phyloP scores from a whole-genome alignment of 305 asterid genomes.

The Fraxinus baroniana region DNA sequence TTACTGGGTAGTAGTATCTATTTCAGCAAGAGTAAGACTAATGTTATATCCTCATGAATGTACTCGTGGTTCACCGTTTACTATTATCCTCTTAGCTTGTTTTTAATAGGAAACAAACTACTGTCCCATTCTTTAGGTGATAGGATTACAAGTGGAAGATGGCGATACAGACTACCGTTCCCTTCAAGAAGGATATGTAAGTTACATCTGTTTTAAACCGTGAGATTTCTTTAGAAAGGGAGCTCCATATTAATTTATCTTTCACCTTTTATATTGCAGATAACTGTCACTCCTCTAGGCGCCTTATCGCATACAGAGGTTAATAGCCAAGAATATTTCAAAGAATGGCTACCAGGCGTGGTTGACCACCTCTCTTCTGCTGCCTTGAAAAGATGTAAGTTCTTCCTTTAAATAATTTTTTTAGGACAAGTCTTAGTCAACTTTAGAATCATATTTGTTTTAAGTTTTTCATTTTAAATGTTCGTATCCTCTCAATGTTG shows the following conservation, averaged over 20 bases:
- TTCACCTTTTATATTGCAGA: slow-evolving; percentile 43
- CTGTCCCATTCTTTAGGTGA: slow-evolving; percentile 37
- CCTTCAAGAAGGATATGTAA: slow-evolving; percentile 80
- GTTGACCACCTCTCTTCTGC: slow-evolving; percentile 37
- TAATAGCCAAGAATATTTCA: slow-evolving; percentile 48
- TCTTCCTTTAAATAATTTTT: background rate
- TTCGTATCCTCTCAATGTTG: background rate
- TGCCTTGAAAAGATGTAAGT: slow-evolving; percentile 38
- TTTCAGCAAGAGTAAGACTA: background rate
- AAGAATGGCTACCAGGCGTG: slow-evolving; percentile 57
- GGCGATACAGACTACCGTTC: slow-evolving; percentile 63
- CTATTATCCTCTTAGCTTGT: background rate
- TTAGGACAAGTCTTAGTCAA: background rate
- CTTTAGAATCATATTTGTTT: background rate
- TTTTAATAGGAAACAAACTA: slow-evolving; percentile 6
- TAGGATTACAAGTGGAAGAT: slow-evolving; percentile 49
- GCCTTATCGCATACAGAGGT: slow-evolving; percentile 63
- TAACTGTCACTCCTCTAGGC: slow-evolving; percentile 70
- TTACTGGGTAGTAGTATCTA: background rate
- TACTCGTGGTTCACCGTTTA: background rate
- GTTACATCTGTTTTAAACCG: slow-evolving; percentile 23
- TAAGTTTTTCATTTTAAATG: background rate
- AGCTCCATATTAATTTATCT: slow-evolving; percentile 5
- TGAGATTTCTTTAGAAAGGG: background rate
- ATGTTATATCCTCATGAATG: background rate